Conservation (phyloP, 1,139 yeast genomes). For the Hyphopichia burtonii region DNA sequence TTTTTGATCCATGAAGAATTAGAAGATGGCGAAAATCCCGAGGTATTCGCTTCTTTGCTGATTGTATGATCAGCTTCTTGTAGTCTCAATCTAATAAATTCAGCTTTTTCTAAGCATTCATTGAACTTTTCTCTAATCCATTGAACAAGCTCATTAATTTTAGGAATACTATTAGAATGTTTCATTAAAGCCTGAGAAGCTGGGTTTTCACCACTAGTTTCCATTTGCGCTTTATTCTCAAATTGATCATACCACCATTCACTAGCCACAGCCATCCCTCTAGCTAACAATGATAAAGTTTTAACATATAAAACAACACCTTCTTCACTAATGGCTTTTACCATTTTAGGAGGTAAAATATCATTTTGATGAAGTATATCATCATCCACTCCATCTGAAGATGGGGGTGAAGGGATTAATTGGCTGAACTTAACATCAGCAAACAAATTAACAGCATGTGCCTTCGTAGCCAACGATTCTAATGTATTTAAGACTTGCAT, state of each 20-base stretch:
- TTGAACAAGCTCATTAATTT: slow-evolving; percentile 80
- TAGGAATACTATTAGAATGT: slow-evolving; percentile 18
- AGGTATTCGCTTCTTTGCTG: slow-evolving; percentile 7
- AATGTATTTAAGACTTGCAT: slow-evolving; percentile 47
- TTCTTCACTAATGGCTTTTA: slow-evolving; percentile 71
- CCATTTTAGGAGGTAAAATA: slow-evolving; percentile 57
- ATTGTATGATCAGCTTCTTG: slow-evolving; percentile 48
- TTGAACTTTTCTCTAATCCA: slow-evolving; percentile 91
- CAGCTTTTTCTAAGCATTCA: slow-evolving; percentile 87
- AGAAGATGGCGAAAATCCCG: slow-evolving; percentile 4
- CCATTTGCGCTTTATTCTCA: slow-evolving; percentile 23
- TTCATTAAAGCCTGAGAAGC: slow-evolving; percentile 1
- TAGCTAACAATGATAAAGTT: slow-evolving; percentile 75
- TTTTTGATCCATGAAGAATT: slow-evolving; percentile 4
- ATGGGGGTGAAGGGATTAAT: slow-evolving; percentile 75
- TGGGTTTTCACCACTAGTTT: not conserved
- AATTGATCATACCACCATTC: slow-evolving; percentile 74
- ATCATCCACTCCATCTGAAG: slow-evolving; percentile 43
- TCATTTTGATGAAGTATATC: slow-evolving; percentile 39
- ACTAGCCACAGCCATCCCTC: slow-evolving; percentile 81
- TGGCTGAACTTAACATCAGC: slow-evolving; percentile 92
- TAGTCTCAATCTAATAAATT: slow-evolving; percentile 58
- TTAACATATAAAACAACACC: slow-evolving; percentile 84
- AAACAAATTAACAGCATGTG: slow-evolving; percentile 82
- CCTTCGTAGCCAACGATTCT: slow-evolving; percentile 82